These are phyloP conservation scores for Raffaelea arxii DNA, from an alignment of 2,329 filamentous ascomycete species.

Conservation along the genomic window DNA sequence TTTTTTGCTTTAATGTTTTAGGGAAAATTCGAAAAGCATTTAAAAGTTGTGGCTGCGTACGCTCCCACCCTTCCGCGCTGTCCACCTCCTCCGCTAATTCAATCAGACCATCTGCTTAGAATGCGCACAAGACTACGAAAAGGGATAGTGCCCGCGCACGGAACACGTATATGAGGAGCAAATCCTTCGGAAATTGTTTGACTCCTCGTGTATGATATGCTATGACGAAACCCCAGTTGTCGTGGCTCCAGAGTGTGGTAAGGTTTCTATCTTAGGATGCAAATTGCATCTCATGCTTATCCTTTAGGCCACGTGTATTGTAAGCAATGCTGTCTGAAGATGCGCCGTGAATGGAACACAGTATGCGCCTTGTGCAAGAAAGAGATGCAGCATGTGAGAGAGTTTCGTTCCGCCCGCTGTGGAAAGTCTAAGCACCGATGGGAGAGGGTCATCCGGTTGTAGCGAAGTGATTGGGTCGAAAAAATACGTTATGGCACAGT, in stretches of 20 bases:
- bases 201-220: neutral
- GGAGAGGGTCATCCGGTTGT: conserved; percentile 4
- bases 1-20: neutral
- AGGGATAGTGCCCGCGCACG: neutral
- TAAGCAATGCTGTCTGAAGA: neutral
- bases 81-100: no score
- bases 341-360: neutral
- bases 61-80: neutral
- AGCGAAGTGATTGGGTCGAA: neutral
- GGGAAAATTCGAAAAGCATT: neutral
- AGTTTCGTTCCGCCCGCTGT: neutral
- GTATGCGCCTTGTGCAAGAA: neutral
- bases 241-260: neutral
- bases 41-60: neutral
- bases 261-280: neutral
- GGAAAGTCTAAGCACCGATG: neutral
- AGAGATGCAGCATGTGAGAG: neutral
- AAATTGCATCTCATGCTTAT: neutral
- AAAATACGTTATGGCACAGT: neutral
- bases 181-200: neutral
- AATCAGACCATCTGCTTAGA: neutral
- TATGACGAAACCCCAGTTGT: neutral
- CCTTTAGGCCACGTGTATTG: neutral
- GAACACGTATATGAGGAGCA: neutral
- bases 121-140: neutral